Base-by-base conservation (phyloP, 768 basidiomycete species). In the Saitozyma podzolica region DNA sequence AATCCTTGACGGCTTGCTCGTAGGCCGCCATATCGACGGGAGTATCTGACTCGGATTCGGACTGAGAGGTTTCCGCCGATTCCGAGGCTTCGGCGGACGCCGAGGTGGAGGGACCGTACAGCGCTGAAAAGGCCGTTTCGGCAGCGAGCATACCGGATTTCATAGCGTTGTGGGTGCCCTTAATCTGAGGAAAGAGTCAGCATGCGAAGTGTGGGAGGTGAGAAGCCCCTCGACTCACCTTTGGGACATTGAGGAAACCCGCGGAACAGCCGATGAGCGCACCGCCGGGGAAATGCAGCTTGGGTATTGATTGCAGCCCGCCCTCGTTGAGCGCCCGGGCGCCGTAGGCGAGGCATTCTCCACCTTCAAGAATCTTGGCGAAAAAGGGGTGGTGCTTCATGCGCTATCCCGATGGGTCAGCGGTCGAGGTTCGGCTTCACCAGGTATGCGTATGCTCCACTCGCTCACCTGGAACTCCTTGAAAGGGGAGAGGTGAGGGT, bases 121-220 rank as follows among this genome's bases (percentile, higher is more conserved):
- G 80, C 5, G 84, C 84, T 6, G 86, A 83, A 68, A 83, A 92
- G 0, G 91, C 91, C 0, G 90, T 84, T 77, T 99, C 94, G 0
- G 92, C 95, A 39, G 93, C 95, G 17, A 98, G 83, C 89, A 97
- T 97, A 39, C 96, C 96, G 43, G 89, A 91, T 84, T 98, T 94
- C 96, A 99, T 98, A 3, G 95, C 93, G 63, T 94, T 98, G 77
- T 98, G 96, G 0, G 94, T 95, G 13, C 95, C 95, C 77, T 98
- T 98, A 81, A 99, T 98, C 81, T 80, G 59, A 1, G 20, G 39
- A n/a, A n/a, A 17, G 45, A 10, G 37, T 62, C 11, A 64, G 61
- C 19, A 19, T 9, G 13, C 2, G 13, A 47, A 11, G 45, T 47
- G 45, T 8, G 29, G 43, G 47, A 13, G n/a, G 16, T 39, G 10